phyloP scores from a whole-genome alignment of 2,329 filamentous ascomycete genomes.

The Colletotrichum endophyticum region DNA sequence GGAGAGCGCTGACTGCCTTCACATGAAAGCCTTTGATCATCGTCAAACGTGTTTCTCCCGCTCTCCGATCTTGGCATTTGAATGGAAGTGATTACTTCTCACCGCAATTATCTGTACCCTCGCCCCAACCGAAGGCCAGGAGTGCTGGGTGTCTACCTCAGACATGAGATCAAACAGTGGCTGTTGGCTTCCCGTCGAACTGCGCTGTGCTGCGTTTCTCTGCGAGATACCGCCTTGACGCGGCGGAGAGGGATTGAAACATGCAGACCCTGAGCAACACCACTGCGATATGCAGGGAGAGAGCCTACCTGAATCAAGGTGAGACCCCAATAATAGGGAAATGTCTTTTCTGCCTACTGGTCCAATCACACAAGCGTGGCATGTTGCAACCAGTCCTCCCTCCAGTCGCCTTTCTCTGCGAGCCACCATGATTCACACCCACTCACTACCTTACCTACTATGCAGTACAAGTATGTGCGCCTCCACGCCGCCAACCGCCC shows the following conservation, averaged over 20 bases:
- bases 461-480: background rate
- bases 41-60: background rate
- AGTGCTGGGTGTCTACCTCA: background rate
- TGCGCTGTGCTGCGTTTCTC: background rate
- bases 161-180: conserved; percentile 2
- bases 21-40: background rate
- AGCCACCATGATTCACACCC: background rate
- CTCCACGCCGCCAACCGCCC: background rate
- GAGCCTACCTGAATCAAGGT: background rate
- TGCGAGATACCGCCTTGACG: background rate
- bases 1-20: background rate
- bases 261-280: background rate
- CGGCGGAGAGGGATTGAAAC: conserved; percentile 1
- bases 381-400: background rate
- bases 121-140: background rate
- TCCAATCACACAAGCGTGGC: background rate
- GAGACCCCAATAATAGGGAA: background rate
- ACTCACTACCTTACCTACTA: background rate
- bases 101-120: background rate
- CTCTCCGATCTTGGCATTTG: background rate
- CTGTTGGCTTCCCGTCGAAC: background rate
- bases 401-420: background rate
- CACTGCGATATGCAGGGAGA: conserved; percentile 1
- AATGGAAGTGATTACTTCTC: background rate
- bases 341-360: background rate